A percentile compares a stretch with the other conserved stretches of the same genome.
Conservation (phyloP, 371 early-diverging fungal genomes). For the Choanephora cucurbitarum region DNA sequence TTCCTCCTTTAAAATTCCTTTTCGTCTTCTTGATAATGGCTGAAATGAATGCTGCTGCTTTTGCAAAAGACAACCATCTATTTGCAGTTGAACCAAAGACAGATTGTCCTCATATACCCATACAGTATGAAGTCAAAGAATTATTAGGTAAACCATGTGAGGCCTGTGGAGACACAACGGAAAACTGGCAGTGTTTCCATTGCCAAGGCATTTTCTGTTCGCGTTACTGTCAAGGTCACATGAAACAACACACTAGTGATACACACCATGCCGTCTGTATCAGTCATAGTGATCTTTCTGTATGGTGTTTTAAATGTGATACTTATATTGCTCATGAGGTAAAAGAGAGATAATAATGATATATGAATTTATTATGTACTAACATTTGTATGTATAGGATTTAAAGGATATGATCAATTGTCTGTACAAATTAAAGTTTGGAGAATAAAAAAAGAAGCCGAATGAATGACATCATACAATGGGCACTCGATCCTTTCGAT, state of each 20-base stretch:
- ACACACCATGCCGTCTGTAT: slow-evolving; percentile 26
- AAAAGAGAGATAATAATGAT: no score
- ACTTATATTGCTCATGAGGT: slow-evolving; percentile 26
- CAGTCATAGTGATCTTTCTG: slow-evolving; percentile 33
- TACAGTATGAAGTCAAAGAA: not conserved
- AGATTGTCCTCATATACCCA: slow-evolving; percentile 30
- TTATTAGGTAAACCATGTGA: slow-evolving; percentile 8
- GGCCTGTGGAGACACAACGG: slow-evolving; percentile 19
- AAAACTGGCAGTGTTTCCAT: slow-evolving; percentile 37
- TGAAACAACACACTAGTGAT: slow-evolving; percentile 18
- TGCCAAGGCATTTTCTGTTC: slow-evolving; percentile 27
- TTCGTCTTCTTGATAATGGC: no score
- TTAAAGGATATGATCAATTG: slow-evolving; percentile 17
- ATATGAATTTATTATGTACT: no score
- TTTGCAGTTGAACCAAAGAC: slow-evolving; percentile 30
- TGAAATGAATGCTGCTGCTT: no score
- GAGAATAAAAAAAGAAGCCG: no score
- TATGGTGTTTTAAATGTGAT: slow-evolving; percentile 35
- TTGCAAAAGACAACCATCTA: not conserved
- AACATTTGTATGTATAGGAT: no score
- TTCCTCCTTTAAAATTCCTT: no score
- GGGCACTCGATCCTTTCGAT: slow-evolving; percentile 27
- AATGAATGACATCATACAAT: not conserved
- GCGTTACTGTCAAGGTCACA: slow-evolving; percentile 30
- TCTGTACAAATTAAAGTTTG: slow-evolving; percentile 27